Percentiles rank a stretch among this genome's conserved stretches.
phyloP scores from a whole-genome alignment of 1,284 basidiomycete species.

The Fistulina hepatica region DNA sequence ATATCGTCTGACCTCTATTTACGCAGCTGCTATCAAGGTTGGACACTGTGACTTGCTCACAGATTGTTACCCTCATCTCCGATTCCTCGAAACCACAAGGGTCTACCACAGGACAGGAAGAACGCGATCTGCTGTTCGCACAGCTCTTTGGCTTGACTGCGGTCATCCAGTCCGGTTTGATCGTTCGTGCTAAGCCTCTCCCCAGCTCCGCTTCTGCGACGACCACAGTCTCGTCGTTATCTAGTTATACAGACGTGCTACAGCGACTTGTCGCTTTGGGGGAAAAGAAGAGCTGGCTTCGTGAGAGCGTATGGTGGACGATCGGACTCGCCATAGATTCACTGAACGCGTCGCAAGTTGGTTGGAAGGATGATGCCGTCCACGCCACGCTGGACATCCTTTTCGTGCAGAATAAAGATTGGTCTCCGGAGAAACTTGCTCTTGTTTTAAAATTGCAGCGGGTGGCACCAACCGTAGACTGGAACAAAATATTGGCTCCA shows the following conservation, averaged over 20 bases:
- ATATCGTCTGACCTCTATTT: constrained; percentile 8
- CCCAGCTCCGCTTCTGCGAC: constrained; percentile 41
- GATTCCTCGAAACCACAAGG: constrained; percentile 60
- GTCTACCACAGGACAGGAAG: constrained; percentile 80
- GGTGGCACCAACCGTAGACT: constrained; percentile 49
- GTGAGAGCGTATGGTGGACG: constrained; percentile 88
- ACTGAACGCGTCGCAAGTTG: constrained; percentile 43
- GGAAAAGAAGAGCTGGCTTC: constrained; percentile 82
- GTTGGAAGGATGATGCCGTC: constrained; percentile 67
- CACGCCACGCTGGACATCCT: constrained; percentile 40
- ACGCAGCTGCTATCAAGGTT: constrained; percentile 71
- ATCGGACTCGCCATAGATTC: constrained; percentile 55
- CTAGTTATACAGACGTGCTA: constrained; percentile 56
- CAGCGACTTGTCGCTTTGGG: constrained; percentile 61
- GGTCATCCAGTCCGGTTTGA: constrained; percentile 71
- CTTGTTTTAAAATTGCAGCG: constrained; percentile 64
- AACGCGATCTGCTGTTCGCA: constrained; percentile 87
- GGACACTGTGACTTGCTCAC: constrained; percentile 65
- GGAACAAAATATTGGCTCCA: constrained; percentile 60
- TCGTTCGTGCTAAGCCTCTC: constrained; percentile 50
- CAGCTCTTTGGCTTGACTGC: constrained; percentile 83
- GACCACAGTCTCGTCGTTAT: constrained; percentile 41
- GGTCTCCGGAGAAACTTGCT: constrained; percentile 87
- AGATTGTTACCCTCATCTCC: constrained; percentile 64
- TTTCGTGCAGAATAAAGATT: constrained; percentile 46